Evolutionary conservation across 257 asterid genomes (phyloP), one percentile per base, ranked within the genome.

Genomic region (Nicotiana benthamiana): DNA sequence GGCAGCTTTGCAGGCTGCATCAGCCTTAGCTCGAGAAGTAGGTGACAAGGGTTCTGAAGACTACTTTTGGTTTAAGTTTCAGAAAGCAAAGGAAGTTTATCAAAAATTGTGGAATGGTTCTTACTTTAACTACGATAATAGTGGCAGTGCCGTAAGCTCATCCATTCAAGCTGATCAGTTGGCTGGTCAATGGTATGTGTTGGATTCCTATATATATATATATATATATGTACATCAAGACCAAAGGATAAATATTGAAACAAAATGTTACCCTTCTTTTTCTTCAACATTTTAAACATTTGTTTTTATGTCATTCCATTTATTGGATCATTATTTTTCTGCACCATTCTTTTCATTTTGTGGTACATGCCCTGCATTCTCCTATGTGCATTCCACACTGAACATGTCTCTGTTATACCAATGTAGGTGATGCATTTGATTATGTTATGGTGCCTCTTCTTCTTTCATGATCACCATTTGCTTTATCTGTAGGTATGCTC

Each of bases 101-200:
- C 93, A 79, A 16, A 91, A 86, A 88, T 76, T 96, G 76, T 96
- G 99, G 99, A 96, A 92, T 79, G 98, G 98, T 24, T 89, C 97
- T 53, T 96, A 93, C 87, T 96, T 90, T 82, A 86, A 91, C 87
- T 96, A 96, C 54, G 99, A 96, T 74, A 85, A 85, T 62, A 92
- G 97, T 24, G 95, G 96, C 72, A 81, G 97, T 67, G 79, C 86
- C 40, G 84, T 89, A 17, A 90, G 99, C 86, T 82, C 93, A 48
- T 96, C 98, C 52, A 93, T 95, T 88, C 99, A 95, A 87, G 97
- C 99, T 52, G 99, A 95, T 89, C 99, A 93, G 81, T 83, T 95
- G 86, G 99, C 99, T 81, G 99, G 99, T 52, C 92, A 95, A 68
- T 95, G 99, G 99, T 95, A 89, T 64, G 61, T 28, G 30, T 6